Evolutionary conservation across 257 asterid species (phyloP).

Genomic region (Pogostemon cablin): DNA sequence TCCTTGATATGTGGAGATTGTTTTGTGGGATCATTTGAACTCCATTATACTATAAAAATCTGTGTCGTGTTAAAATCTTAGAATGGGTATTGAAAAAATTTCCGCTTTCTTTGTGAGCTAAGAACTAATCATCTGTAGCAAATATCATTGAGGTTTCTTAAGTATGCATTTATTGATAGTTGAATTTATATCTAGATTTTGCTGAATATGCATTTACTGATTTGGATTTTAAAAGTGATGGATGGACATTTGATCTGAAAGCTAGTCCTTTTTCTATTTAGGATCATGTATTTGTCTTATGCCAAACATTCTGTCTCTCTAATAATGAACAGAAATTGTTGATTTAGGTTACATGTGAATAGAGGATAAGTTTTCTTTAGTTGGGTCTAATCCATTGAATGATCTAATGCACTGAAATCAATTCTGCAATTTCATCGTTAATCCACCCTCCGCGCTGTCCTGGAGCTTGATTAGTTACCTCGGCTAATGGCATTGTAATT

Average conservation of each 20-base stretch:
- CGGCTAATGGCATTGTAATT: not conserved
- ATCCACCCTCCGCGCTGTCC: not conserved
- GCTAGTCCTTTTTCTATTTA: not conserved
- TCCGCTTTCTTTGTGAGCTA: not conserved
- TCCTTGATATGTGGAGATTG: constrained; percentile 11
- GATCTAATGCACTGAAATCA: not conserved
- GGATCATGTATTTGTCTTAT: not conserved
- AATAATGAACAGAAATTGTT: not conserved
- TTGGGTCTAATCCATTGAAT: not conserved
- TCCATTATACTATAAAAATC: constrained; percentile 5
- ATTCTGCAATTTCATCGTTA: not conserved
- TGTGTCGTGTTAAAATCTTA: not conserved
- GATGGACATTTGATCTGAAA: constrained; percentile 5
- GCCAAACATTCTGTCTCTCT: not conserved
- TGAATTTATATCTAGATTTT: constrained; percentile 5
- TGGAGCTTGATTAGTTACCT: constrained; percentile 13
- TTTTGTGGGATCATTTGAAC: constrained; percentile 25
- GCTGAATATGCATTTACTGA: constrained; percentile 1
- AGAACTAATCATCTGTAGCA: not conserved
- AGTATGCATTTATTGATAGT: not conserved
- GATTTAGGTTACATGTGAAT: not conserved
- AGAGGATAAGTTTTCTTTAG: constrained; percentile 15
- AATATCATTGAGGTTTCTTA: not conserved
- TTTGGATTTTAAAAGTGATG: constrained; percentile 1
- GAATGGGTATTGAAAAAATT: not conserved